Evolutionary conservation across 768 basidiomycete genomes (phyloP).

Genomic region (Tricholoma terreum): DNA sequence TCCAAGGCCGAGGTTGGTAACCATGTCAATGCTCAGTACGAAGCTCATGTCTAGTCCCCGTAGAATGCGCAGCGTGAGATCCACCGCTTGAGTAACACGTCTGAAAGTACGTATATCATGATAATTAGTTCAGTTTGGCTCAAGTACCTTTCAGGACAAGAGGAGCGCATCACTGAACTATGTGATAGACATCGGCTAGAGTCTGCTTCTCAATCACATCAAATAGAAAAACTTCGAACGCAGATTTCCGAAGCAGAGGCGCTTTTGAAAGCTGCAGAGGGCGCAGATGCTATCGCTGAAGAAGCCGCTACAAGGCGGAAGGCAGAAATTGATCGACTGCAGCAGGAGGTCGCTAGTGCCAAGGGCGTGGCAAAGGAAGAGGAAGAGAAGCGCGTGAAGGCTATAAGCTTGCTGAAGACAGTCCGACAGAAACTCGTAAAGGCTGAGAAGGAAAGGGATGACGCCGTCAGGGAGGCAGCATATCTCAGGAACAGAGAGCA

Average conservation of each 20-base stretch:
- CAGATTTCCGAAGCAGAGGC: slow-evolving; percentile 73
- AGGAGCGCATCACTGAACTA: slow-evolving; percentile 79
- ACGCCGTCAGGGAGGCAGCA: slow-evolving; percentile 57
- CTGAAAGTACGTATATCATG: slow-evolving; percentile 55
- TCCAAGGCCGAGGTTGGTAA: slow-evolving; percentile 66
- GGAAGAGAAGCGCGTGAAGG: slow-evolving; percentile 96
- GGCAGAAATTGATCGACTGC: slow-evolving; percentile 55
- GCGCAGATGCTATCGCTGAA: slow-evolving; percentile 44
- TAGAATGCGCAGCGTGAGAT: slow-evolving; percentile 79
- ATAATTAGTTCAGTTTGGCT: not conserved
- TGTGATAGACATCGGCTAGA: slow-evolving; percentile 82
- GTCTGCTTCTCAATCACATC: slow-evolving; percentile 70
- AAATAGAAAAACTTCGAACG: slow-evolving; percentile 64
- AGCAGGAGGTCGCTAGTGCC: slow-evolving; percentile 57
- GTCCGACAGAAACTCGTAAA: slow-evolving; percentile 97
- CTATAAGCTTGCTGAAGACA: slow-evolving; percentile 88
- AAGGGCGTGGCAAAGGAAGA: slow-evolving; percentile 80
- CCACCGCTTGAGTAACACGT: slow-evolving; percentile 65
- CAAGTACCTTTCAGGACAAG: slow-evolving; percentile 59
- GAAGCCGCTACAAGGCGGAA: slow-evolving; percentile 48
- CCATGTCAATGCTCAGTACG: not conserved
- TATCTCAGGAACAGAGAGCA: slow-evolving; percentile 51
- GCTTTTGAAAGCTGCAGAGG: slow-evolving; percentile 57
- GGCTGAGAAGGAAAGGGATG: slow-evolving; percentile 91
- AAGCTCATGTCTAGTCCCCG: not conserved